phyloP scores from a whole-genome alignment of 169 alveolate genomes.

The Plasmodium chabaudi region DNA sequence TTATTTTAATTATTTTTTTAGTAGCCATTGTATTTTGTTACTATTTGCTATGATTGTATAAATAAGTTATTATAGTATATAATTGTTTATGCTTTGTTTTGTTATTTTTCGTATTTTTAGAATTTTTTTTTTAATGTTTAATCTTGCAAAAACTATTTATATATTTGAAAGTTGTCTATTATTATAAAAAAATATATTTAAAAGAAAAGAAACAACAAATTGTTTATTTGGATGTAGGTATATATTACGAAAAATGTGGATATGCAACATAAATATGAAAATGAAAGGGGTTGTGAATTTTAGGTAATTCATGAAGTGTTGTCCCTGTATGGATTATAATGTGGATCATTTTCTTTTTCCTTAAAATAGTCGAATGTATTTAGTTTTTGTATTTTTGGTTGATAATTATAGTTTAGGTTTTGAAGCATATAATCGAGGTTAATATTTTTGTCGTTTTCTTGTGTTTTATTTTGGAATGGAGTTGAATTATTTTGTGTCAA shows the following conservation, averaged over 20 bases:
- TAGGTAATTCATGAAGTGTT: not conserved
- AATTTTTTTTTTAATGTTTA: slow-evolving; percentile 2
- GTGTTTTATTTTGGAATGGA: not conserved
- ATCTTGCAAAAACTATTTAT: slow-evolving; percentile 38
- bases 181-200: slow-evolving; percentile 8
- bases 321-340: slow-evolving; percentile 47
- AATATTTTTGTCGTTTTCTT: slow-evolving; percentile 23
- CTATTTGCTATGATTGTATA: too few species aligned
- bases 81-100: too few species aligned
- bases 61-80: too few species aligned
- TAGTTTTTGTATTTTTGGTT: slow-evolving; percentile 46
- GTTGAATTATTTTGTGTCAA: not conserved
- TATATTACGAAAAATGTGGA: not conserved
- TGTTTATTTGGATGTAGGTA: not conserved
- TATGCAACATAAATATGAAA: not conserved
- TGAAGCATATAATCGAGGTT: slow-evolving; percentile 45
- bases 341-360: slow-evolving; percentile 58
- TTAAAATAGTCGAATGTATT: slow-evolving; percentile 72
- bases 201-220: not conserved
- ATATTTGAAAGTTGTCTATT: slow-evolving; percentile 14
- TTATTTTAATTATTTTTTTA: too few species aligned
- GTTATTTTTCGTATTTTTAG: too few species aligned
- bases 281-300: not conserved
- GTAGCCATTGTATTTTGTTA: too few species aligned
- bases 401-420: slow-evolving; percentile 57